Evolutionary conservation across 2,329 filamentous ascomycete species (phyloP).

Genomic region (Podosphaera fusca): DNA sequence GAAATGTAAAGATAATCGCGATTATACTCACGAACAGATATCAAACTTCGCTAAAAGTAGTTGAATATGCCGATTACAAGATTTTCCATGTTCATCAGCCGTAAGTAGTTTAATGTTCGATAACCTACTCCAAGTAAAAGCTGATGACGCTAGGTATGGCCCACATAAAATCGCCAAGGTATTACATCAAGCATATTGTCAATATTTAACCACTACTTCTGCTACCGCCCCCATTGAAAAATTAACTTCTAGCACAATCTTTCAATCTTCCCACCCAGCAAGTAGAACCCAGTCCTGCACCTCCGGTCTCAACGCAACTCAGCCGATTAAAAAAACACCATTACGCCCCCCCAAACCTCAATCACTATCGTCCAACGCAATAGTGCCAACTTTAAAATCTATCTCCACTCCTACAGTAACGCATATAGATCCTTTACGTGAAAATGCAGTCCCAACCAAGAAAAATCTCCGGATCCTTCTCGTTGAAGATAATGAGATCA

Average conservation of each 20-base stretch:
- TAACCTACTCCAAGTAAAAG: neutral
- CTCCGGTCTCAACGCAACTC: too few species aligned
- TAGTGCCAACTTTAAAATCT: neutral
- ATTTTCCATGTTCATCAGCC: constrained; percentile 14
- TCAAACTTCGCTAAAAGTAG: constrained; percentile 7
- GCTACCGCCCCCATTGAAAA: too few species aligned
- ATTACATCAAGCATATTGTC: constrained; percentile 9
- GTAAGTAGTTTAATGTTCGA: constrained; percentile 5
- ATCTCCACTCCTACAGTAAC: too few species aligned
- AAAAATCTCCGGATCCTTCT: constrained; percentile 14
- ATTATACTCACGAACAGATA: constrained; percentile 11
- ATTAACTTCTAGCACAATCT: too few species aligned
- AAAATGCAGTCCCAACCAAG: neutral
- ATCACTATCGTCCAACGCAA: neutral
- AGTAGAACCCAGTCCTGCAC: too few species aligned
- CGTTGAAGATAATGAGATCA: constrained; percentile 22
- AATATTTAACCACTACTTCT: neutral
- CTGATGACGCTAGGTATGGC: constrained; percentile 9
- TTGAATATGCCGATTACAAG: constrained; percentile 8
- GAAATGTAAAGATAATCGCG: constrained; percentile 6
- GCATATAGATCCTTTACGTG: too few species aligned
- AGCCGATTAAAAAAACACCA: neutral
- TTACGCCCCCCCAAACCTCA: neutral
- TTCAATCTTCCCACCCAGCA: too few species aligned
- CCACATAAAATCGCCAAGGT: constrained; percentile 13